These are phyloP conservation scores for Hydrangea macrophylla DNA, from an alignment of 148 eudicot species.

Conservation along the genomic window DNA sequence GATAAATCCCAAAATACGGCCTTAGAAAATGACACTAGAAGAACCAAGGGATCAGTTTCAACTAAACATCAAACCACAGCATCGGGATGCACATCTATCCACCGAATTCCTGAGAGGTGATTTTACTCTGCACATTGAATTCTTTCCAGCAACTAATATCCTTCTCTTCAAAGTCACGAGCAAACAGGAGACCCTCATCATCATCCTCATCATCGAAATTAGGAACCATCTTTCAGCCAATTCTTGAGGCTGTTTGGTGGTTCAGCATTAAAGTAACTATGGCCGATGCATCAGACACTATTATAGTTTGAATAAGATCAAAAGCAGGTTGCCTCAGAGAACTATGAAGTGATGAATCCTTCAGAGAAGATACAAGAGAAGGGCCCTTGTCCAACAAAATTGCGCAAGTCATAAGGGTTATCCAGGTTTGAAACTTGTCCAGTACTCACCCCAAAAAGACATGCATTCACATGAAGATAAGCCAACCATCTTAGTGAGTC, in stretches of 20 bases:
- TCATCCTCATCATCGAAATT: constrained; percentile 47
- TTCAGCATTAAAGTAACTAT: constrained; percentile 55
- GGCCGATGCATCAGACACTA: constrained; percentile 92
- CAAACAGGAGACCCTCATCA: constrained; percentile 36
- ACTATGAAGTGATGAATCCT: constrained; percentile 69
- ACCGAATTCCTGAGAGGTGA: constrained; percentile 48
- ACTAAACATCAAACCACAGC: constrained; percentile 90
- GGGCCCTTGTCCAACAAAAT: constrained; percentile 69
- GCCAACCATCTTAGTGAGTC: not conserved
- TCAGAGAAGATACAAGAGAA: constrained; percentile 79
- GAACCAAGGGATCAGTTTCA: constrained; percentile 63
- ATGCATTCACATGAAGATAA: not conserved
- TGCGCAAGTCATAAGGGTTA: constrained; percentile 14
- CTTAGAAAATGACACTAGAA: constrained; percentile 78
- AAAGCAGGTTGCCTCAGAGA: constrained; percentile 92
- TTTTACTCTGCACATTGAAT: constrained; percentile 54
- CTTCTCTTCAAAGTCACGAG: constrained; percentile 39
- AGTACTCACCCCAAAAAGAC: not conserved
- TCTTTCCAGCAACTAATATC: constrained; percentile 68
- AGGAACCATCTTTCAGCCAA: constrained; percentile 25
- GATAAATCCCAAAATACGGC: constrained; percentile 90
- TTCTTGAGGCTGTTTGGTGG: constrained; percentile 29
- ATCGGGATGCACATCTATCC: constrained; percentile 92
- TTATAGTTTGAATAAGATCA: constrained; percentile 81
- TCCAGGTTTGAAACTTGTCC: not conserved